A percentile compares a stretch with the other conserved stretches of the same genome.
Conservation (phyloP, 164 flowering plant genomes). For the Aristolochia fimbriata region DNA sequence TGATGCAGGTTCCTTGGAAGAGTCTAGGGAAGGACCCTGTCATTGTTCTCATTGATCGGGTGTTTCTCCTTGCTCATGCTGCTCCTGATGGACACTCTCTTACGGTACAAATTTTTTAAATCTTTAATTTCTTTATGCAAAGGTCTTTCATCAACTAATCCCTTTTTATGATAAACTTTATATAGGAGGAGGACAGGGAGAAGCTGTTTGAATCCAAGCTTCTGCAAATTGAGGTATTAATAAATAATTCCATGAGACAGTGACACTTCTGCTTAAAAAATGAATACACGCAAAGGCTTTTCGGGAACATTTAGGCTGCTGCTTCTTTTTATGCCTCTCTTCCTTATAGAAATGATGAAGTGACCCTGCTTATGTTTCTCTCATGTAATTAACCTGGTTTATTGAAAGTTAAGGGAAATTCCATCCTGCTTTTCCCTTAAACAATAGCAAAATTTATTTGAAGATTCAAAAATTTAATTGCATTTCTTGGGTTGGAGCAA, state of each 20-base stretch:
- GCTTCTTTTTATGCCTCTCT: too few species aligned
- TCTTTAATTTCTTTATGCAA: background rate
- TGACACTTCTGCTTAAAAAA: too few species aligned
- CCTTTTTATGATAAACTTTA: constrained; percentile 1
- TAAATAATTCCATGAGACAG: background rate
- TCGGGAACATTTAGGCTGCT: too few species aligned
- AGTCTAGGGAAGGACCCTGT: constrained; percentile 99
- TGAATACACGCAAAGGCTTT: too few species aligned
- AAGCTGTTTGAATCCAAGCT: constrained; percentile 85
- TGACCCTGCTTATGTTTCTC: too few species aligned
- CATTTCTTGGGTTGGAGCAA: too few species aligned
- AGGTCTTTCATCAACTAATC: background rate
- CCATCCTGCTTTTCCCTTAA: too few species aligned
- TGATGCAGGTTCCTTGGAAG: constrained; percentile 92
- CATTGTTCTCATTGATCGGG: constrained; percentile 89
- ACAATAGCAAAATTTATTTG: too few species aligned
- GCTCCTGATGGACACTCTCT: constrained; percentile 62
- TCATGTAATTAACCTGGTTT: too few species aligned
- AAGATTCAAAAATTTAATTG: too few species aligned
- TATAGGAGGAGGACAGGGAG: constrained; percentile 74
- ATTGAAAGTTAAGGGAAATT: too few species aligned
- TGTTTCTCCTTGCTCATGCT: constrained; percentile 86
- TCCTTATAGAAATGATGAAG: too few species aligned
- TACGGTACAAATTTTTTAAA: constrained; percentile 30
- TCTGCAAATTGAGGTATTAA: constrained; percentile 85